Base-by-base conservation (phyloP, 306 rosid genomes). In the Pterocarpus santalinus region DNA sequence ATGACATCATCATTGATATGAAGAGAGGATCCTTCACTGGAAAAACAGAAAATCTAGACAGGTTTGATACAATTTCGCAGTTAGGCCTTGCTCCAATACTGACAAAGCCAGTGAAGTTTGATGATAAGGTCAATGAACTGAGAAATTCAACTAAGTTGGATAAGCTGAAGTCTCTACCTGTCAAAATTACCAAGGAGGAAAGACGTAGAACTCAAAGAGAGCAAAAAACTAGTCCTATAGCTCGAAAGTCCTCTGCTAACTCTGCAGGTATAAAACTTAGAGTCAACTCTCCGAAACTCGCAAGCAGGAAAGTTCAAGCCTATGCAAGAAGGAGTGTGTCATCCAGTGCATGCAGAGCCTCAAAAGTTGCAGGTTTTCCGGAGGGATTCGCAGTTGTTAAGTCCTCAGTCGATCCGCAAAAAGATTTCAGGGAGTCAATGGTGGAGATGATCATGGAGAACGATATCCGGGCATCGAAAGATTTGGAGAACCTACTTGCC, bases 391-490 rank as follows among this genome's bases (percentile, higher is more conserved):
- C 97, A 2, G 87, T 93, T 77, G 91, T 90, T 12, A 93, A 91
- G 82, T 84, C 93, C 51, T 91, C 97, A 2, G 43, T 87, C 72
- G 92, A 93, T 78, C 97, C 97, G 13, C 89, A 85, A 83, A 85
- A 83, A 61, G 97, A 93, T 80, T 93, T 93, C 86, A 84, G 81
- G 73, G 92, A 93, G 0, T 93, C 97, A 34, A 93, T 93, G 97
- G 81, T 82, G 84, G 97, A 93, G 88, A 93, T 93, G 97, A 91
- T 93, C 67, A 85, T 75, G 77, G 97, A 90, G 92, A 93, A 91
- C 63, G 87, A 90, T 35, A 88, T 93, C 71, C 39, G 82, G 69
- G 88, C 74, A 30, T 80, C 89, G 1, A 89, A 90, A 74, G 97
- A 91, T 86, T 90, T 93, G 87, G 97, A 93, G 85, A 90, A 91